Conservation (phyloP, 495 filamentous ascomycete genomes). For the Beverwykella pulmonaria region DNA sequence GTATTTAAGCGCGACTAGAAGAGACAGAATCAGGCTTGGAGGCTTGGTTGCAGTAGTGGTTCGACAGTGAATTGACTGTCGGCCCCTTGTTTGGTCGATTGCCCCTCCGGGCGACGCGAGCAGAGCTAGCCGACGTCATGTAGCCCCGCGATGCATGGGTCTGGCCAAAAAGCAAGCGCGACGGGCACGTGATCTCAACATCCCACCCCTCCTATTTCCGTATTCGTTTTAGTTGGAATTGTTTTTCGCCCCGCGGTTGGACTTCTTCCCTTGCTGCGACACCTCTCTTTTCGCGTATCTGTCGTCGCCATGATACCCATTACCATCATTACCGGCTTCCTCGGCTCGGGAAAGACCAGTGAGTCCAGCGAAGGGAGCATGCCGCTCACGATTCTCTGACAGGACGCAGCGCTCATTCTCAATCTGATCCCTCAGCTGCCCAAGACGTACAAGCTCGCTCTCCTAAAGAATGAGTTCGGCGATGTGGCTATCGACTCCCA, state of each 20-base stretch:
- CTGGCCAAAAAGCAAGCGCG: constrained; percentile 27
- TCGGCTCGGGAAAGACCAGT: constrained; percentile 66
- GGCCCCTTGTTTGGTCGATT: not conserved
- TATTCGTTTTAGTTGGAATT: not conserved
- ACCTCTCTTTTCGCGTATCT: not conserved
- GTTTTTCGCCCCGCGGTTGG: not conserved
- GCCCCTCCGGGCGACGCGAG: not conserved
- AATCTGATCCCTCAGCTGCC: constrained; percentile 87
- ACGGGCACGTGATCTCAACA: constrained; percentile 21
- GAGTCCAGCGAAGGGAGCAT: no score
- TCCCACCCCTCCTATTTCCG: not conserved
- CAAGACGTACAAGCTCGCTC: constrained; percentile 76
- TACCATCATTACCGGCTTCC: constrained; percentile 93
- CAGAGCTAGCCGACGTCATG: not conserved
- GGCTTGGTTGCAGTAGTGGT: constrained; percentile 24
- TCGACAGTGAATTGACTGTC: not conserved
- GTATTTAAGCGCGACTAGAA: constrained; percentile 14
- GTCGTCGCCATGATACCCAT: constrained; percentile 63
- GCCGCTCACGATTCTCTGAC: not conserved
- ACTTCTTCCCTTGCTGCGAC: not conserved
- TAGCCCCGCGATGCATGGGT: constrained; percentile 6
- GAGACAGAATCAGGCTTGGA: not conserved
- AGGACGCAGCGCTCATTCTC: constrained; percentile 66
- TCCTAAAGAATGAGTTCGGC: constrained; percentile 98
- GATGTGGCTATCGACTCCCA: constrained; percentile 92